These are phyloP conservation scores for Physaria fendleri DNA, from an alignment of 345 rosid genomes.

Conservation along the genomic window DNA sequence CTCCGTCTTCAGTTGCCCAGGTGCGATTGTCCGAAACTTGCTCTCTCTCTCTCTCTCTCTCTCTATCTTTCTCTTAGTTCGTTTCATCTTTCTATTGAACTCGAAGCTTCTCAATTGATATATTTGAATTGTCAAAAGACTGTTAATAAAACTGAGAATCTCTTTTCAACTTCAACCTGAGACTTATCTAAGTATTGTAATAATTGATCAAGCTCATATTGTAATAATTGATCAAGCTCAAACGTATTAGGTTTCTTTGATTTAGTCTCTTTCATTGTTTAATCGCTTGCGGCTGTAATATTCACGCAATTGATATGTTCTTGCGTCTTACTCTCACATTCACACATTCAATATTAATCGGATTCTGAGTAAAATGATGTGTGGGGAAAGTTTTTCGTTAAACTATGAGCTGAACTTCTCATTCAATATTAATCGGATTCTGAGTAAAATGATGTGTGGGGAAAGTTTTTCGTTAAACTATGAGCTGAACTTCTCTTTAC, in stretches of 20 bases:
- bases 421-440: neutral
- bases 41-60: neutral
- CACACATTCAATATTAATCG: neutral
- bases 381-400: neutral
- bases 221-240: neutral
- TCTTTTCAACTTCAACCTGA: neutral
- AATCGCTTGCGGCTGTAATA: neutral
- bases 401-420: neutral
- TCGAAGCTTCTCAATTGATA: neutral
- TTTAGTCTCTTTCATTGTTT: neutral
- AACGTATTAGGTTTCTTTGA: neutral
- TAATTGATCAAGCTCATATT: neutral
- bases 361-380: neutral
- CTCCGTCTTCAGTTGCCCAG: constrained; percentile 62
- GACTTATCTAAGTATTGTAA: neutral
- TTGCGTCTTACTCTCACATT: neutral
- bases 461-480: neutral
- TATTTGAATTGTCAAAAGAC: neutral
- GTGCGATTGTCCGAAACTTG: constrained; percentile 23
- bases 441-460: neutral
- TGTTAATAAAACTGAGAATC: neutral
- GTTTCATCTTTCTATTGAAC: constrained; percentile 6
- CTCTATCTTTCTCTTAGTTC: neutral
- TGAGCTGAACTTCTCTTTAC: neutral
- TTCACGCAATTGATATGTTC: neutral